Conservation (phyloP, 1,284 basidiomycete species). For the Heliocybe sulcata region DNA sequence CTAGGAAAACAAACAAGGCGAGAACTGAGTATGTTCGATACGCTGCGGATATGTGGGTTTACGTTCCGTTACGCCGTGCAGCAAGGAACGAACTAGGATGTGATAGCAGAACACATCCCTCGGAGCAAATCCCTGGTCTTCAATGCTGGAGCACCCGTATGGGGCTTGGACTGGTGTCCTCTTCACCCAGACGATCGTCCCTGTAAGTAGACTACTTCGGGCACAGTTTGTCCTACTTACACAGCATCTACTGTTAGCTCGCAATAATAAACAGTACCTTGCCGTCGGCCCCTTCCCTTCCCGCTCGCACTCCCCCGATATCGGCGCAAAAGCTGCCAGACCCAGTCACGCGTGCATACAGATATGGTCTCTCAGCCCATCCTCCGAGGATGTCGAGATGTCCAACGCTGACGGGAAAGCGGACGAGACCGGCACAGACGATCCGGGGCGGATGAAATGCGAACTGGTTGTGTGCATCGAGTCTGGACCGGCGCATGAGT, state of each 20-base stretch:
- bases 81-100: background rate
- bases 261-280: constrained; percentile 63
- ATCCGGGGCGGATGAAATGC: constrained; percentile 44
- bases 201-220: constrained; percentile 29
- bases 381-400: constrained; percentile 5
- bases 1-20: constrained; percentile 41
- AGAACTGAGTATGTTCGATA: constrained; percentile 47
- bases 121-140: constrained; percentile 59
- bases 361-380: constrained; percentile 46
- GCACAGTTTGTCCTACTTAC: background rate
- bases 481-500: constrained; percentile 63
- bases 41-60: constrained; percentile 49
- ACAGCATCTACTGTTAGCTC: constrained; percentile 27
- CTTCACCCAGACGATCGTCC: constrained; percentile 53
- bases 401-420: background rate
- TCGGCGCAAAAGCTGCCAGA: constrained; percentile 44
- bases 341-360: constrained; percentile 61
- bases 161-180: constrained; percentile 89
- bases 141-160: constrained; percentile 79
- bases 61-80: background rate
- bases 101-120: constrained; percentile 30
- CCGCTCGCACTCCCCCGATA: constrained; percentile 44
- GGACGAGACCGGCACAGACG: constrained; percentile 14
- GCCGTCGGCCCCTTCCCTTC: constrained; percentile 77
- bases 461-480: constrained; percentile 77